Evolutionary conservation across 129 eudicot genomes (phyloP), one percentile per base, ranked within the genome.

Genomic region (Centaurea solstitialis): DNA sequence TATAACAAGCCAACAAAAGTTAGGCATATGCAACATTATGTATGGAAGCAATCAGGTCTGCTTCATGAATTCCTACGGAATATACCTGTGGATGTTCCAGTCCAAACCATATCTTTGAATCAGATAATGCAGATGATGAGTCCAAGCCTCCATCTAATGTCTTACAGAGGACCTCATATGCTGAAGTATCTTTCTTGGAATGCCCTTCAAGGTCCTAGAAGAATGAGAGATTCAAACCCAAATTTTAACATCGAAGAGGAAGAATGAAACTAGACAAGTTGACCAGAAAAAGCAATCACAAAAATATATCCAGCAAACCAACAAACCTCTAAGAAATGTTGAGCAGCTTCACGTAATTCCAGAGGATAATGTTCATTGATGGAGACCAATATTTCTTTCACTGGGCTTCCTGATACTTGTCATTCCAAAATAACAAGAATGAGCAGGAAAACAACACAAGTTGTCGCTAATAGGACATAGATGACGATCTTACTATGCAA

Each of bases 61-160:
- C 74, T 41, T 67, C 68, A 74, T 30, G 78, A 47, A 67, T 9
- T 43, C 39, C 68, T 12, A 69, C 40, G 59, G 38, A 72, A 15
- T 24, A 40, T 89, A 93, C 98, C 97, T 90, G 89, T 11, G 97
- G 92, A 83, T 92, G 96, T 83, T 94, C 97, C 68, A 94, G 88
- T 18, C 90, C 96, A 85, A 94, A 92, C 95, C 94, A 87, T 53
- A 89, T 76, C 79, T 88, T 94, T 72, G 93, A 84, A 82, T 92
- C 90, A 24, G 90, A 85, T 47, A 76, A 69, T 40, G 68, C 88
- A 79, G 61, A 15, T 59, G 92, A 84, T n/a, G 83, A 73, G 22
- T 84, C 90, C 82, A 83, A 62, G 40, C 83, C 83, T 71, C 91
- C 94, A 81, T 89, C 93, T 39, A 94, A 79, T 77, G 86, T 82